phyloP scores from a whole-genome alignment of 2,329 filamentous ascomycete genomes.

The Fusarium kyushuense region DNA sequence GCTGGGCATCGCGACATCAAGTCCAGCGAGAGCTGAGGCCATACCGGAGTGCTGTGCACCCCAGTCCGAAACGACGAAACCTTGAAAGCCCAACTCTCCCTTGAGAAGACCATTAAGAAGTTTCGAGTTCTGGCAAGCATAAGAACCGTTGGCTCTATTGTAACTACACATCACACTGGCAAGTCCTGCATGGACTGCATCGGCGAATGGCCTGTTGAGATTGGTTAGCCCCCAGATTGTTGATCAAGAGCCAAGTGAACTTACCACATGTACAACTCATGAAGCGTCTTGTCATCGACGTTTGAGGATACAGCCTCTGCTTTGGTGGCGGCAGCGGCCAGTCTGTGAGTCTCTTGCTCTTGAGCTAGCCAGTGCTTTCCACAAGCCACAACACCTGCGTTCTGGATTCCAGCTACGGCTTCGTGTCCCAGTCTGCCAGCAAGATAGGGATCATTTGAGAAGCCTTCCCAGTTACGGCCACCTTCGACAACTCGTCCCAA shows the following conservation, averaged over 20 bases:
- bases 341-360: slow-evolving; percentile 14
- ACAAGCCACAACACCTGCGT: slow-evolving; percentile 17
- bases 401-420: slow-evolving; percentile 17
- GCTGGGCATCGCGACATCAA: slow-evolving; percentile 50
- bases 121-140: slow-evolving; percentile 24
- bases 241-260: fast-evolving
- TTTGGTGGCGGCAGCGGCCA: neutral
- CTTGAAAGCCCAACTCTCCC: slow-evolving; percentile 78
- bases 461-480: slow-evolving; percentile 13
- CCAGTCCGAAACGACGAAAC: slow-evolving; percentile 70
- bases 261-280: slow-evolving; percentile 79
- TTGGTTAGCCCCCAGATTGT: neutral
- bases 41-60: slow-evolving; percentile 16
- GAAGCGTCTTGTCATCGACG: slow-evolving; percentile 37
- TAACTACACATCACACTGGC: slow-evolving; percentile 86
- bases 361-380: slow-evolving; percentile 21
- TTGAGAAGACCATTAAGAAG: slow-evolving; percentile 64
- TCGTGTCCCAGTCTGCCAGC: neutral
- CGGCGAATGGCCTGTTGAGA: slow-evolving; percentile 69
- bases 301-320: slow-evolving; percentile 12
- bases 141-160: slow-evolving; percentile 73
- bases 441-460: slow-evolving; percentile 23
- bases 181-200: slow-evolving; percentile 79
- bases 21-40: slow-evolving; percentile 12
- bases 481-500: slow-evolving; percentile 13